Percentiles rank a stretch among this genome's conserved stretches.
phyloP scores from a whole-genome alignment of 345 rosid genomes.

The Geranium brycei region DNA sequence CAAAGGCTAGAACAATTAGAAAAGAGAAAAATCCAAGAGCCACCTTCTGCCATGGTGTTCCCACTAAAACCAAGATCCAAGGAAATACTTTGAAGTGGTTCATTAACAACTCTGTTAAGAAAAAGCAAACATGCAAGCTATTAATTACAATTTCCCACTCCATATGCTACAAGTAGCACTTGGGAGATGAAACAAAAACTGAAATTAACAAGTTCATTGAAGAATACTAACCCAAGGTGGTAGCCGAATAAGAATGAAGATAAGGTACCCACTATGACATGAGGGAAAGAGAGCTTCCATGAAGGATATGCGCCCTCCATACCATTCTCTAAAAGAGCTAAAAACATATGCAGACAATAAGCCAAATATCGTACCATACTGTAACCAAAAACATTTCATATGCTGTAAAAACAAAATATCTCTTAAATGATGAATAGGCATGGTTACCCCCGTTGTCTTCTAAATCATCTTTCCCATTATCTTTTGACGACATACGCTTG shows the following conservation, averaged over 20 bases:
- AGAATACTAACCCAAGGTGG: slow-evolving; percentile 70
- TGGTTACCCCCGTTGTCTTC: slow-evolving; percentile 57
- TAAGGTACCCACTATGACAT: slow-evolving; percentile 74
- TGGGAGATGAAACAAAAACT: slow-evolving; percentile 1
- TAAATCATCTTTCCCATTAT: slow-evolving; percentile 29
- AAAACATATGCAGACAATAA: slow-evolving; percentile 9
- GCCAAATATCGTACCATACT: slow-evolving; percentile 2
- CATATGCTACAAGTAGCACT: neutral
- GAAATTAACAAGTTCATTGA: slow-evolving; percentile 3
- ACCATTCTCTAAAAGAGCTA: slow-evolving; percentile 38
- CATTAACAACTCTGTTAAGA: slow-evolving; percentile 69
- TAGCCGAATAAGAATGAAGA: slow-evolving; percentile 82
- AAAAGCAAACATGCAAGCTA: slow-evolving; percentile 2
- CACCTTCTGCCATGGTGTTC: slow-evolving; percentile 88
- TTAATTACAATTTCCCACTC: neutral
- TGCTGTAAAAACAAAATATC: neutral
- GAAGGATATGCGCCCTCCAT: slow-evolving; percentile 57
- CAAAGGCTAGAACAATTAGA: neutral
- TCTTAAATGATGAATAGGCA: slow-evolving; percentile 2
- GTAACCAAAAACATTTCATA: neutral
- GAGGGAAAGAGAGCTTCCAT: slow-evolving; percentile 70
- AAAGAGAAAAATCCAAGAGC: neutral
- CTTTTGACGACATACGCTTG: slow-evolving; percentile 64
- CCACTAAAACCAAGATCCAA: slow-evolving; percentile 81
- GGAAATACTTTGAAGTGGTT: slow-evolving; percentile 88